phyloP scores from a whole-genome alignment of 352 stramenopile genomes.

The Pythium sp. region DNA sequence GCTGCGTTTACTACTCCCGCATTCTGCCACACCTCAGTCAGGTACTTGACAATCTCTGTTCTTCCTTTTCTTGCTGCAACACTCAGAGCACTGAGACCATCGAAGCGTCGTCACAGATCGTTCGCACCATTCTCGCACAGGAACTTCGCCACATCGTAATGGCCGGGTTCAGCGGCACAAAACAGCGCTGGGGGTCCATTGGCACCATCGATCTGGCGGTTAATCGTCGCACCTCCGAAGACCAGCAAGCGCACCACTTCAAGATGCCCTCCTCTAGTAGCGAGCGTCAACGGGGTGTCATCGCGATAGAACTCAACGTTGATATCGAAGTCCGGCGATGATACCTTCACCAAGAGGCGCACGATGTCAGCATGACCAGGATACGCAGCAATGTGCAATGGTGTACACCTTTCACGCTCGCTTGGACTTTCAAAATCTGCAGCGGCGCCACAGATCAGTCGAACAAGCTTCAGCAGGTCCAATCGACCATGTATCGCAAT shows the following conservation, averaged over 20 bases:
- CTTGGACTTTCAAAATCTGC: background rate
- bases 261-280: background rate
- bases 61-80: background rate
- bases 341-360: background rate
- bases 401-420: background rate
- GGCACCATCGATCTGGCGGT: background rate
- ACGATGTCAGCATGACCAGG: background rate
- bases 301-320: background rate
- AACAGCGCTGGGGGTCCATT: background rate
- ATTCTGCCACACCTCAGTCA: background rate
- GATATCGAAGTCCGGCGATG: background rate
- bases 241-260: background rate
- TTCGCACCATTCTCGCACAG: conserved; percentile 2
- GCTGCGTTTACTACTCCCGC: background rate
- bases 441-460: background rate
- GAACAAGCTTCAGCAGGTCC: background rate
- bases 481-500: background rate
- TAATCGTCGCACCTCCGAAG: background rate
- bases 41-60: background rate
- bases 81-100: background rate
- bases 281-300: background rate
- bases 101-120: background rate
- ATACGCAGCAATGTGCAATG: background rate
- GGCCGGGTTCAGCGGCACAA: background rate
- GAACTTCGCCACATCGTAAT: background rate